Evolutionary conservation across 2,329 filamentous ascomycete species (phyloP).

Genomic region (Talaromyces pinophilus): DNA sequence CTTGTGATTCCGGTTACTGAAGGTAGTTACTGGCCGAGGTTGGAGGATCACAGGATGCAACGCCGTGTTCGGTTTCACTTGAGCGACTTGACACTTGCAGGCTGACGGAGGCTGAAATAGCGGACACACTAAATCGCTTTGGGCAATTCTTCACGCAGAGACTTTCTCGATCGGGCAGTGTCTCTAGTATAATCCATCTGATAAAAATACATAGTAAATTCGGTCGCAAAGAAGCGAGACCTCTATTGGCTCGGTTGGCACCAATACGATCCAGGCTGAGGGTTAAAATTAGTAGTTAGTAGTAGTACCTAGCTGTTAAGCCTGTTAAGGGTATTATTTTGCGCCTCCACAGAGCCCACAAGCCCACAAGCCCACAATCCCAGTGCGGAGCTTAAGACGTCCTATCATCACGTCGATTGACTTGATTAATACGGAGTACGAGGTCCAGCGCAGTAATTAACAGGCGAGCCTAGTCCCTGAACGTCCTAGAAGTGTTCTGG

Average conservation of each 20-base stretch:
- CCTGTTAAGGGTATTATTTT: neutral
- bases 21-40: too few species aligned
- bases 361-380: too few species aligned
- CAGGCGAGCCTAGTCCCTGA: too few species aligned
- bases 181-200: neutral
- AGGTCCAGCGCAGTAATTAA: neutral
- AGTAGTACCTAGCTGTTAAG: neutral
- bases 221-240: neutral
- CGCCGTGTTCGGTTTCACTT: neutral
- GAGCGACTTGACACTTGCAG: neutral
- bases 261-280: neutral
- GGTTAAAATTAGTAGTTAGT: neutral
- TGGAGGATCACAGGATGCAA: too few species aligned
- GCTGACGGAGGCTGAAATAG: conserved; percentile 1
- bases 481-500: neutral
- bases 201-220: neutral
- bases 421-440: too few species aligned
- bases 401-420: too few species aligned
- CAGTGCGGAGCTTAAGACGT: too few species aligned
- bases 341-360: neutral
- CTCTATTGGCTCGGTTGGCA: neutral
- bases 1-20: neutral
- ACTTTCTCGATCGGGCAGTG: neutral
- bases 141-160: neutral
- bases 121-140: neutral